Evolutionary conservation across 768 basidiomycete species (phyloP), one percentile per base, ranked within the genome.

Genomic region (Terana coerulea): DNA sequence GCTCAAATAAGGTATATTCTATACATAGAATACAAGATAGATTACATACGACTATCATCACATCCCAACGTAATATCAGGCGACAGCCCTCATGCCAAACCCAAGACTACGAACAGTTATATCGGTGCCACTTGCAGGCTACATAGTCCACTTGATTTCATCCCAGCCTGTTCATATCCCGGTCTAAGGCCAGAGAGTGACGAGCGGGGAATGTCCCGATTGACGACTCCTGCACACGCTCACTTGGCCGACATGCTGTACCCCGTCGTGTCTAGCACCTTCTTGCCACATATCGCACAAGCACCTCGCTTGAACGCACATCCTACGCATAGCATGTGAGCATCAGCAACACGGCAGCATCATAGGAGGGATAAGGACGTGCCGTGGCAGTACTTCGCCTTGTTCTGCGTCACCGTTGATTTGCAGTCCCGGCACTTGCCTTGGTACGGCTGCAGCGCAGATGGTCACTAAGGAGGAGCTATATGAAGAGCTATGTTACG

Each of bases 371-470:
- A 35, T 42, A 47, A 29, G 35, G 57, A 64, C 80, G 54, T 61
- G 88, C 90, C 86, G 76, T 93, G 90, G 61, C 91, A 93, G 68
- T 89, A 92, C 70, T 91, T 92, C 31, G 86, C 91, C 61, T 77
- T 81, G 65, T 91, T 91, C 76, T 93, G 91, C 8, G 90, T 91
- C 39, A 82, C 80, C 0, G 83, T 75, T 61, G 85, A 84, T 68
- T 91, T 91, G 64, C 91, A 93, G 61, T 91, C 90, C 68, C 87
- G 92, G 65, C 90, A 93, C 66, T 88, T 91, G 31, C 79, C 78
- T 69, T 88, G 83, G 72, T 93, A 93, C 29, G 91, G 91, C 87
- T 91, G 63, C 7, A 36, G 12, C 10, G 3, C 15, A 25, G 29
- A 28, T 14, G 21, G 12, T 35, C 5, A 33, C 43, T 51, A 35